These are phyloP conservation scores for Chloranthus sessilifolius DNA, from an alignment of 164 flowering plant species.

Conservation along the genomic window DNA sequence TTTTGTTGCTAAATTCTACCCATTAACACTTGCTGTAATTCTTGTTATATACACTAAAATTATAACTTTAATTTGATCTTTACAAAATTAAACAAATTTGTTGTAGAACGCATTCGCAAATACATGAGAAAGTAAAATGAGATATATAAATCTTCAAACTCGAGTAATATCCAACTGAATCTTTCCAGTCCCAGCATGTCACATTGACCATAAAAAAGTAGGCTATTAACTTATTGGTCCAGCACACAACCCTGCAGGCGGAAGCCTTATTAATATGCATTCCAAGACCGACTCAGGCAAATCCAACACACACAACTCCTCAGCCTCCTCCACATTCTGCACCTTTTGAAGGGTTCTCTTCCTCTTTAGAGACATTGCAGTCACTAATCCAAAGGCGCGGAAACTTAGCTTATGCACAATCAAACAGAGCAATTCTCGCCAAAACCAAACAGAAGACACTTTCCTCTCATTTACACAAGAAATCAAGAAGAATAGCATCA, in stretches of 20 bases:
- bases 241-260: conserved; percentile 61
- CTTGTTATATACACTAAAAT: too few species aligned
- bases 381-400: conserved; percentile 6
- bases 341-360: conserved; percentile 19
- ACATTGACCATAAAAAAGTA: too few species aligned
- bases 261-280: conserved; percentile 73
- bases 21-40: too few species aligned
- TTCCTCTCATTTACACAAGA: conserved; percentile 49
- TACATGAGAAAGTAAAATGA: too few species aligned
- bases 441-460: conserved; percentile 37
- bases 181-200: too few species aligned
- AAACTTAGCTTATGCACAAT: conserved; percentile 17
- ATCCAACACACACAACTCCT: conserved; percentile 53
- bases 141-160: too few species aligned
- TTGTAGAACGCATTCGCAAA: too few species aligned
- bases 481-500: conserved; percentile 68
- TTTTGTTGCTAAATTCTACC: too few species aligned
- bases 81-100: too few species aligned
- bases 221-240: too few species aligned
- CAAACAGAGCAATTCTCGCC: conserved; percentile 35
- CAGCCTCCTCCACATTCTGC: conserved; percentile 29
- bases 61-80: too few species aligned
- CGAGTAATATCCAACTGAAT: too few species aligned
- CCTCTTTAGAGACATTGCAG: conserved; percentile 36
- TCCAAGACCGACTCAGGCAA: conserved; percentile 85